Base-by-base conservation (phyloP, 2,329 filamentous ascomycete genomes). In the Penicillium sp. region DNA sequence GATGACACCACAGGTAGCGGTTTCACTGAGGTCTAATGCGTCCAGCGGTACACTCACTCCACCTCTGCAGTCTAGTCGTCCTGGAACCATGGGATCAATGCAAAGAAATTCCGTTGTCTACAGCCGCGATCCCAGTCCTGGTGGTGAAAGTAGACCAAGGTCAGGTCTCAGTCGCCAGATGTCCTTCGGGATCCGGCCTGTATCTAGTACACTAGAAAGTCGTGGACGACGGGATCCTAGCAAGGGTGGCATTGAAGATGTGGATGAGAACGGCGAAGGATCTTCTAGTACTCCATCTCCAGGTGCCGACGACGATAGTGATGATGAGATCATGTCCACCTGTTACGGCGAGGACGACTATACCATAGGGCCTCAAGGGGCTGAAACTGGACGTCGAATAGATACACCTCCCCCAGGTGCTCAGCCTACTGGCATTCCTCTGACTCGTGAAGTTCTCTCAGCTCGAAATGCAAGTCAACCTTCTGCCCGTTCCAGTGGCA, bases 261-360 rank as follows among this genome's bases (percentile, higher is more conserved):
- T 61, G 49, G 71, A 76, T n/a, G 72, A 73, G 62, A 61, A 52
- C n/a, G 61, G 54, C 26, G 63, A 46, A 14, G 29, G 39, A 11
- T 33, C 31, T 8, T 52, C 49, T 3, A 37, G 24, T 24, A 46
- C 53, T 9, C 35, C 71, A 8, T 71, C 53, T 10, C 44, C 71
- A 5, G 71, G 74, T 31, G 68, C 64, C 2, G 68, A 71, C 11
- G 68, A 71, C 47, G 73, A 76, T 27, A 73, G 68, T 22, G 75
- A 77, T 27, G 71, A 76, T 24, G 74, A 76, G 46, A 67, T 71
- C 52, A 68, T 72, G 47, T 66, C 65, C 24, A 74, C 65, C 52
- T 71, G 66, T 57, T 75, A 73, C 37, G 73, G 66, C 0, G 74
- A 76, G n/a, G 74, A 76, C 22, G 74, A 77, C 49, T 75, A 75